Percentiles rank a stretch among this genome's conserved stretches.
Evolutionary conservation across 306 rosid species (phyloP).

Genomic region (Heteromeles arbutifolia): DNA sequence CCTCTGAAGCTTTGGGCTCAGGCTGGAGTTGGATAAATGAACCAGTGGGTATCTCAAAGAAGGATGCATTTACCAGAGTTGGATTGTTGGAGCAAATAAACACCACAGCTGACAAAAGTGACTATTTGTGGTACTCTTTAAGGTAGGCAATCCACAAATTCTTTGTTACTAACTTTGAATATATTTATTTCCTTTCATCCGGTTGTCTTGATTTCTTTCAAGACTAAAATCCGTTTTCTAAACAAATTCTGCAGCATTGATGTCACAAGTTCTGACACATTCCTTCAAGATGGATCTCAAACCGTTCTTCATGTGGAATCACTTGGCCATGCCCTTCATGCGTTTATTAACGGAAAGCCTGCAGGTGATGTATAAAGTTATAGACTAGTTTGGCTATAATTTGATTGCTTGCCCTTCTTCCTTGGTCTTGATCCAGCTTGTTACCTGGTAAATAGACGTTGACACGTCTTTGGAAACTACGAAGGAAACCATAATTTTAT

Average conservation of each 20-base stretch:
- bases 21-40: constrained; percentile 85
- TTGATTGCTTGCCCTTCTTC: neutral
- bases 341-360: constrained; percentile 64
- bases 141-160: constrained; percentile 38
- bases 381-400: neutral
- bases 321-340: constrained; percentile 85
- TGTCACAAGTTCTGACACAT: neutral
- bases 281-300: constrained; percentile 40
- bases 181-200: neutral
- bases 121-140: constrained; percentile 86
- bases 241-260: constrained; percentile 37
- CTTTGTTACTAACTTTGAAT: constrained; percentile 4
- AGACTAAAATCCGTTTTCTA: constrained; percentile 1
- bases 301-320: constrained; percentile 76
- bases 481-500: neutral
- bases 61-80: constrained; percentile 50
- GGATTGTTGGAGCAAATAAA: constrained; percentile 89
- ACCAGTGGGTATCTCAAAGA: constrained; percentile 77
- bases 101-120: constrained; percentile 87
- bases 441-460: neutral
- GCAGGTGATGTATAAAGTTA: constrained; percentile 38
- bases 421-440: neutral
- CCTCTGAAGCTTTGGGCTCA: constrained; percentile 44
- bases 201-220: constrained; percentile 7
- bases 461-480: neutral